Evolutionary conservation across 2,329 filamentous ascomycete species (phyloP), one percentile per base, ranked within the genome.

Genomic region (Colletotrichum limetticola): DNA sequence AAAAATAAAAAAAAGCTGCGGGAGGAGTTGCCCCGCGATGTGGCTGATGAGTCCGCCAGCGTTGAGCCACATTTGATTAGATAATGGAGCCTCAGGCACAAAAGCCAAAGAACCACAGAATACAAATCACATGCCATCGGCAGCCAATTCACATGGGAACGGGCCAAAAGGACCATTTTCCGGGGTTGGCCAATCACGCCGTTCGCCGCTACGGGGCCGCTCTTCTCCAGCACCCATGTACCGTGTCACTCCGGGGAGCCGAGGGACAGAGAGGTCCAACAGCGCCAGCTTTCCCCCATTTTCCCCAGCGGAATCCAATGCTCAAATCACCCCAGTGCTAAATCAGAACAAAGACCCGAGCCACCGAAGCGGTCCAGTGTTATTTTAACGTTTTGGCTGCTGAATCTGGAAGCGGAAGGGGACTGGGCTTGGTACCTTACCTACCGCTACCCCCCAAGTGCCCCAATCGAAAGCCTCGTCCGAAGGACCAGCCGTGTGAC

Each of bases 81-180:
- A 19, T 2, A 6, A 6, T 22, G 11, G 3, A 7, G 22, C 65
- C 57, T 59, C 58, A 63, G 58, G 35, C 60, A 61, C 12, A 5
- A 1, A 16, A 16, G 8, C 16, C 12, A 24, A 32, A 19, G 26
- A 14, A 67, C 37, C 37, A 5, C 8, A 49, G 19, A 49, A 3
- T 7, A 8, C 70, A 65, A 53, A 72, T 72, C 70, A 72, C 70
- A 72, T 72, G 70, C 70, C 58, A 70, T 58, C 70, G 60, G 70
- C 49, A 65, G 22, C 56, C 70, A 49, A 70, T 72, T 72, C 70
- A 72, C 70, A 72, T 72, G 70, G 66, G 60, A 72, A 72, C 59
- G 70, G 46, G 26, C 66, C 60, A 42, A 30, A 24, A 55, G 42
- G 32, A 22, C 55, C 60, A 60, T 72, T 72, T 72, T 72, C 70